Evolutionary conservation across 1,284 basidiomycete species (phyloP).

Genomic region (Ceratobasidium sp.): DNA sequence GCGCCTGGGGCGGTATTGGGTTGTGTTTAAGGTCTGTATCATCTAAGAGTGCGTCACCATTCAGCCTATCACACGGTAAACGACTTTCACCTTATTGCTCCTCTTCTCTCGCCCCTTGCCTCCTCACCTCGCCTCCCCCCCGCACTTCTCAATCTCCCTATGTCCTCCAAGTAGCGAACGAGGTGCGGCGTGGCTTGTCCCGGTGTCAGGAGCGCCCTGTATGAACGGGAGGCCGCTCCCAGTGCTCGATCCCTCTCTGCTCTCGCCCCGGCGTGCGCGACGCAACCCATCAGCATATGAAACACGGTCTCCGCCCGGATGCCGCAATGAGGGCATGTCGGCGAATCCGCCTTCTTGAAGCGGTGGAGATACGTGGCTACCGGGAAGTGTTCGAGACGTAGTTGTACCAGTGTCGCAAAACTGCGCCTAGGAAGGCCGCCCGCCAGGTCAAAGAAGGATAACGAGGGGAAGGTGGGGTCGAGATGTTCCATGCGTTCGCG

Average conservation of each 20-base stretch:
- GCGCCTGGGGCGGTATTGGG: no score
- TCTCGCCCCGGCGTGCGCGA: neutral
- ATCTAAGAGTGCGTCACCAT: no score
- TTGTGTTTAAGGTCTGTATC: no score
- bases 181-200: neutral
- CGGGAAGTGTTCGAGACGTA: conserved; percentile 24
- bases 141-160: neutral
- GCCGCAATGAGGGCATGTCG: conserved; percentile 19
- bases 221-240: neutral
- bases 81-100: no score
- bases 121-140: neutral
- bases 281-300: conserved; percentile 13
- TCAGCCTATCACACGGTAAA: no score
- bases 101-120: no score
- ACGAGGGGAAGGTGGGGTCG: conserved; percentile 20
- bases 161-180: neutral
- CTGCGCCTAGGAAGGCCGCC: neutral
- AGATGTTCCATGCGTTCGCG: neutral
- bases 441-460: neutral
- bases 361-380: conserved; percentile 9
- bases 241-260: neutral
- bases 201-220: neutral
- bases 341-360: conserved; percentile 2
- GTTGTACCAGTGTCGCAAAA: conserved; percentile 12
- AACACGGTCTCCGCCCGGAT: neutral